Percentiles rank a stretch among this genome's conserved stretches.
Conservation (phyloP, 164 flowering plant genomes). For the Paratinospora sagittata region DNA sequence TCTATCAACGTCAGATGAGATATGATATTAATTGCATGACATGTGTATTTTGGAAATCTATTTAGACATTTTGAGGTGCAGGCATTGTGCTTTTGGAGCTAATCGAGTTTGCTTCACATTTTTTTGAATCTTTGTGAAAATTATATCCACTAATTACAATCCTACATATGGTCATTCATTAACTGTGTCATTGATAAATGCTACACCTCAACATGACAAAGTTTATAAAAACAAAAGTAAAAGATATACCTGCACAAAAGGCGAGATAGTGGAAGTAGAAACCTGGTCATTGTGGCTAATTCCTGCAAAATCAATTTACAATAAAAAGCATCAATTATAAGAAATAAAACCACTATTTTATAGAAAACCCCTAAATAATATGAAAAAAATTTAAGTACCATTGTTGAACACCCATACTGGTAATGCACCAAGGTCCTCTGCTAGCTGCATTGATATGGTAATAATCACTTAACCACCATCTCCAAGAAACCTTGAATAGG, state of each 20-base stretch:
- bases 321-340: not conserved
- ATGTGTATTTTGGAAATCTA: not conserved
- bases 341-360: not conserved
- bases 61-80: not conserved
- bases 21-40: not conserved
- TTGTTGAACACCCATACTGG: conserved; percentile 95
- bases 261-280: conserved; percentile 46
- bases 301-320: conserved; percentile 37
- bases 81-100: not conserved
- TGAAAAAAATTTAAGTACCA: conserved; percentile 43
- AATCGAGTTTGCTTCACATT: conserved; percentile 6
- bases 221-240: not conserved
- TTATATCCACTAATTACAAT: not conserved
- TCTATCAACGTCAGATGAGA: not conserved
- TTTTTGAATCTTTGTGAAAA: not conserved
- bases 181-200: not conserved
- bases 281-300: conserved; percentile 81
- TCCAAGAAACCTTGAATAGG: not conserved
- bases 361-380: not conserved
- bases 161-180: not conserved
- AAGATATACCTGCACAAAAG: conserved; percentile 69
- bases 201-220: not conserved
- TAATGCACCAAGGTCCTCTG: conserved; percentile 74
- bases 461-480: not conserved
- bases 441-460: conserved; percentile 40